phyloP scores from a whole-genome alignment of 2,329 filamentous ascomycete genomes.

The Epichloe festucae region DNA sequence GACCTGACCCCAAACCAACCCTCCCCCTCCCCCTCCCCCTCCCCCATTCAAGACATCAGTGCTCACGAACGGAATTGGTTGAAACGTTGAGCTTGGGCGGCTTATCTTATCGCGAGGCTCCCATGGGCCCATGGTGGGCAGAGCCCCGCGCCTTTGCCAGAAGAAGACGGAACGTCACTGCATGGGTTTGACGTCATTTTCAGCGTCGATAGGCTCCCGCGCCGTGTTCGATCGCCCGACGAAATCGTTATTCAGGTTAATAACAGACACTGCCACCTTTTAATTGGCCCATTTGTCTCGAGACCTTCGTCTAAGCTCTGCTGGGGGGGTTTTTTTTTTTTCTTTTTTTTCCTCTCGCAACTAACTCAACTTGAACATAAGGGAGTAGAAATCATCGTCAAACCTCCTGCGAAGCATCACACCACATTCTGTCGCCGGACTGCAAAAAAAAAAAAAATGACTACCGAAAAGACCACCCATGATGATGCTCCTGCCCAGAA shows the following conservation, averaged over 20 bases:
- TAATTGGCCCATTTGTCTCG: no score
- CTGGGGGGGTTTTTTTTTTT: no score
- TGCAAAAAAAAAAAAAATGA: constrained; percentile 4
- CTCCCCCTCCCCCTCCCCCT: no score
- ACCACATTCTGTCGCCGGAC: neutral
- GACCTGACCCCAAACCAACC: no score
- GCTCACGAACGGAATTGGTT: neutral
- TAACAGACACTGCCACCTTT: no score
- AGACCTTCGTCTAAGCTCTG: no score
- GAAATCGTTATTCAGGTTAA: no score
- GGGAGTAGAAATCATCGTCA: no score
- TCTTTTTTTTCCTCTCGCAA: neutral
- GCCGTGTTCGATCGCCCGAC: no score
- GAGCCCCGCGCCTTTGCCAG: neutral
- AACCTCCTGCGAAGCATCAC: no score
- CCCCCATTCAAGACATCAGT: neutral
- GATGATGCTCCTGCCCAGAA: constrained; percentile 8
- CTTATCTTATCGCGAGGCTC: neutral
- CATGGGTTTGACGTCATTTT: neutral
- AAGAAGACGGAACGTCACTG: neutral
- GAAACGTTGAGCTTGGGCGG: neutral
- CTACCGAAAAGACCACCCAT: neutral
- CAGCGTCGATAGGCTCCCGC: neutral
- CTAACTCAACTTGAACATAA: neutral
- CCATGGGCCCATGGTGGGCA: neutral